A percentile compares a stretch with the other conserved stretches of the same genome.
Evolutionary conservation across 2,329 filamentous ascomycete genomes (phyloP).

Genomic region (Rhynchosporium graminicola): DNA sequence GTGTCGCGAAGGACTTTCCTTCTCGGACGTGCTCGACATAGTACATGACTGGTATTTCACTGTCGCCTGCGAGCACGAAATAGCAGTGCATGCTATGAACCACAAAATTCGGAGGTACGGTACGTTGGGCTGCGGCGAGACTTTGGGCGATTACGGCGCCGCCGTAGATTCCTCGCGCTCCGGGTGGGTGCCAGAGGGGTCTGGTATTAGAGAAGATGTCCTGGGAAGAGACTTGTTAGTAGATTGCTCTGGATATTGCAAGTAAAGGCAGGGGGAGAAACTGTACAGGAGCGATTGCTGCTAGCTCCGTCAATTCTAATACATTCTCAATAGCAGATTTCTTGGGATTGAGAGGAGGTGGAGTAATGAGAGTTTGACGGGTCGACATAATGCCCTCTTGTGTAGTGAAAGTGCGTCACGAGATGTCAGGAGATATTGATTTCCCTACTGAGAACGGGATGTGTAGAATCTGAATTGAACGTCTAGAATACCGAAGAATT

Average conservation of each 20-base stretch:
- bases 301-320: conserved; percentile 79
- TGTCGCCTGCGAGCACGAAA: conserved; percentile 89
- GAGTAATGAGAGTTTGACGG: conserved; percentile 66
- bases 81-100: conserved; percentile 99
- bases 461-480: neutral
- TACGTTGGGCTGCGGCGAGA: conserved; percentile 83
- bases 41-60: conserved; percentile 84
- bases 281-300: conserved; percentile 71
- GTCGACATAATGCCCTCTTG: conserved; percentile 33
- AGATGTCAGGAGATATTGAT: neutral
- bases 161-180: conserved; percentile 90
- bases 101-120: conserved; percentile 76
- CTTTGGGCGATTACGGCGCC: conserved; percentile 92
- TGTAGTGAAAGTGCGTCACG: neutral
- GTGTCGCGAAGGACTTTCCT: conserved; percentile 84
- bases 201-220: conserved; percentile 95
- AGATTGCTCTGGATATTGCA: neutral
- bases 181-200: conserved; percentile 87
- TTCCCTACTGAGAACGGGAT: neutral
- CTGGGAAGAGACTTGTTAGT: conserved; percentile 44
- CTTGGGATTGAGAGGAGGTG: conserved; percentile 69
- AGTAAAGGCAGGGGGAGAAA: conserved; percentile 19
- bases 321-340: conserved; percentile 87
- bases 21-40: conserved; percentile 93
- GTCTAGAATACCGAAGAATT: neutral